Percentiles rank a stretch among this genome's conserved stretches.
These are phyloP conservation scores for Geotrichum cucujoidarum DNA, from an alignment of 1,139 yeast species.

Conservation along the genomic window DNA sequence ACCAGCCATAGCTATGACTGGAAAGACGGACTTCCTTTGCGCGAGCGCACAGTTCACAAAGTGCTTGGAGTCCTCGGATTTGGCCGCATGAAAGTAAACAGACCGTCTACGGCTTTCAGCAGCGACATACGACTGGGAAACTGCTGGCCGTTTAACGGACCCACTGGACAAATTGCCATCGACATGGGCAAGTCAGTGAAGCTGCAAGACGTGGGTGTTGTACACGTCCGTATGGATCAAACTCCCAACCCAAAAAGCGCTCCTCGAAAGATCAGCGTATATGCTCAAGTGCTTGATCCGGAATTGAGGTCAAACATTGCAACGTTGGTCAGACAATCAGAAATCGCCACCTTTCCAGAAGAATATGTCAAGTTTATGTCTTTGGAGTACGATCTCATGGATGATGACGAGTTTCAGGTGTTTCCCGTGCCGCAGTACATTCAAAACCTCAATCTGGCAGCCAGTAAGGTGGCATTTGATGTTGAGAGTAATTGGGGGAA, in stretches of 20 bases:
- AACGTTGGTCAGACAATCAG: conserved; percentile 16
- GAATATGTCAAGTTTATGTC: conserved; percentile 28
- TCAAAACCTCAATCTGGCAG: conserved; percentile 20
- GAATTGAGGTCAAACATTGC: conserved; percentile 19
- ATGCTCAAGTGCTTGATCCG: conserved; percentile 30
- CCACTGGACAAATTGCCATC: conserved; percentile 32
- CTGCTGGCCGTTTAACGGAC: conserved; percentile 39
- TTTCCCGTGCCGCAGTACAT: conserved; percentile 30
- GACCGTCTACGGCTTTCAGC: conserved; percentile 30
- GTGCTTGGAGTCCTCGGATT: conserved; percentile 25
- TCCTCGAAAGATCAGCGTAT: conserved; percentile 33
- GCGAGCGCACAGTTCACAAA: conserved; percentile 23
- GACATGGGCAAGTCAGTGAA: conserved; percentile 28
- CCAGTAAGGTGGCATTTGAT: conserved; percentile 26
- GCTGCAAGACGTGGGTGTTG: conserved; percentile 32
- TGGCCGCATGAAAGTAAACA: conserved; percentile 26
- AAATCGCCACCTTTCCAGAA: conserved; percentile 4
- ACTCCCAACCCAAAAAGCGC: conserved; percentile 32
- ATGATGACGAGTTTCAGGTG: conserved; percentile 30
- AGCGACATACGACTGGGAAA: conserved; percentile 29
- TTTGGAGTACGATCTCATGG: conserved; percentile 30
- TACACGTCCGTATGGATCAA: conserved; percentile 31
- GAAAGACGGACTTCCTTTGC: conserved; percentile 8
- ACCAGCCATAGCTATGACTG: conserved; percentile 32
- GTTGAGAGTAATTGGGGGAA: conserved; percentile 37